A percentile compares a stretch with the other conserved stretches of the same genome.
phyloP scores from a whole-genome alignment of 192 early-diverging fungal genomes.

The Gonapodya prolifera region DNA sequence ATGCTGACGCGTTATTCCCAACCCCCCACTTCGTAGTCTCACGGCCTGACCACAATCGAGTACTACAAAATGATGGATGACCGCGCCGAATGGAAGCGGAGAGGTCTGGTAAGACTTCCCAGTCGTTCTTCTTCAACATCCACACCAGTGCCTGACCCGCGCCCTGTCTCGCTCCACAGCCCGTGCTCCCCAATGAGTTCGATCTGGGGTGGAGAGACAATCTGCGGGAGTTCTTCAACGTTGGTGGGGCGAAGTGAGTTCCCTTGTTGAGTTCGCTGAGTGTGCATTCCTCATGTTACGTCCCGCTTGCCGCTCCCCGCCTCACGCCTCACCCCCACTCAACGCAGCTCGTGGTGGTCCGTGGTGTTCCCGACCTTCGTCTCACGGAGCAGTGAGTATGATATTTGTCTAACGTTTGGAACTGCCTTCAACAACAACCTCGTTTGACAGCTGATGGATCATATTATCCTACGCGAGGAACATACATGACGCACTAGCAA shows the following conservation, averaged over 20 bases:
- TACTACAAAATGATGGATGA: neutral
- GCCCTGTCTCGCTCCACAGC: neutral
- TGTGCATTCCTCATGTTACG: too few relatives aligned
- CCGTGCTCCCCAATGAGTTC: neutral
- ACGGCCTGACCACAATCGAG: conserved; percentile 1
- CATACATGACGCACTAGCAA: neutral
- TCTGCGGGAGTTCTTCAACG: neutral
- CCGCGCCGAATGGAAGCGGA: neutral
- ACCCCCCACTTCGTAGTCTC: too few relatives aligned
- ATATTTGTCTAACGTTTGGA: neutral
- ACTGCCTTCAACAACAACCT: neutral
- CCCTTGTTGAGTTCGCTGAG: too few relatives aligned
- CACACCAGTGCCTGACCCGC: neutral
- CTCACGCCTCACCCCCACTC: neutral
- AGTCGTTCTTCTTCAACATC: neutral
- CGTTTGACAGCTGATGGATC: neutral
- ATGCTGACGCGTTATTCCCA: too few relatives aligned
- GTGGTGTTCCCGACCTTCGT: neutral
- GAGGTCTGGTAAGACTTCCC: neutral
- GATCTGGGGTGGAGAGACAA: neutral
- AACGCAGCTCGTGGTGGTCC: neutral
- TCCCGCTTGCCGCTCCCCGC: too few relatives aligned
- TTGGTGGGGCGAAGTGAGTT: neutral
- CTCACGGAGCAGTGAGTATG: neutral
- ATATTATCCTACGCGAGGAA: neutral